Evolutionary conservation across 208 protist species (phyloP).

Genomic region (Crithidia thermophila): DNA sequence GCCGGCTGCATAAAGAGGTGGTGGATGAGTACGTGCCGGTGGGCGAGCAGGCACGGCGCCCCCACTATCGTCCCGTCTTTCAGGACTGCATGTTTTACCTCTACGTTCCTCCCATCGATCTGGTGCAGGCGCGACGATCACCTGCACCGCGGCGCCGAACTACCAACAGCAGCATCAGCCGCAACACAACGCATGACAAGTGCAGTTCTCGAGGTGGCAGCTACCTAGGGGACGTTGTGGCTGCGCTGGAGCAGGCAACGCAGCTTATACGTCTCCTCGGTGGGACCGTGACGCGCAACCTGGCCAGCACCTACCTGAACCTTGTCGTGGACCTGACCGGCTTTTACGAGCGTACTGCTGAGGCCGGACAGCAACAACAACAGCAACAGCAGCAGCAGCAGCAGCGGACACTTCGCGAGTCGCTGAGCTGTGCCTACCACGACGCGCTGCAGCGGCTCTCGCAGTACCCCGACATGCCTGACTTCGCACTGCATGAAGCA

Average conservation of each 20-base stretch:
- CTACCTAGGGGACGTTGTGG: constrained; percentile 30
- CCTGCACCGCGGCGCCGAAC: background rate
- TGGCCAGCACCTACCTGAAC: constrained; percentile 43
- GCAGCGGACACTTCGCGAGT: constrained; percentile 21
- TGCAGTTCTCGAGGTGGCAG: too few relatives aligned
- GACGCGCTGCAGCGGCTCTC: constrained; percentile 37
- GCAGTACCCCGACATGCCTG: background rate
- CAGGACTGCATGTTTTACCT: constrained; percentile 54
- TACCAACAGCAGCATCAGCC: too few relatives aligned
- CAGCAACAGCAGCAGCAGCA: background rate
- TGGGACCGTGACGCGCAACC: constrained; percentile 56
- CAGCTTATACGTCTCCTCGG: constrained; percentile 69
- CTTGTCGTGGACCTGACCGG: constrained; percentile 54
- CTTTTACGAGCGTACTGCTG: constrained; percentile 31
- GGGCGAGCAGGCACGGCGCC: constrained; percentile 44
- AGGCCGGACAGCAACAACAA: constrained; percentile 19
- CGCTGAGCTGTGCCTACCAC: constrained; percentile 44
- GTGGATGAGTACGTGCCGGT: constrained; percentile 43
- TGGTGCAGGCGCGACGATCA: background rate
- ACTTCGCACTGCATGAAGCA: too few relatives aligned
- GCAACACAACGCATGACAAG: too few relatives aligned
- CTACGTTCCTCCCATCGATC: constrained; percentile 25
- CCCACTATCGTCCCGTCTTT: constrained; percentile 65
- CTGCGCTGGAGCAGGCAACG: constrained; percentile 44
- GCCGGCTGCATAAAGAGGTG: constrained; percentile 33